These are phyloP conservation scores for Cantharellus cinnabarinus DNA, from an alignment of 768 basidiomycete genomes.

Conservation along the genomic window DNA sequence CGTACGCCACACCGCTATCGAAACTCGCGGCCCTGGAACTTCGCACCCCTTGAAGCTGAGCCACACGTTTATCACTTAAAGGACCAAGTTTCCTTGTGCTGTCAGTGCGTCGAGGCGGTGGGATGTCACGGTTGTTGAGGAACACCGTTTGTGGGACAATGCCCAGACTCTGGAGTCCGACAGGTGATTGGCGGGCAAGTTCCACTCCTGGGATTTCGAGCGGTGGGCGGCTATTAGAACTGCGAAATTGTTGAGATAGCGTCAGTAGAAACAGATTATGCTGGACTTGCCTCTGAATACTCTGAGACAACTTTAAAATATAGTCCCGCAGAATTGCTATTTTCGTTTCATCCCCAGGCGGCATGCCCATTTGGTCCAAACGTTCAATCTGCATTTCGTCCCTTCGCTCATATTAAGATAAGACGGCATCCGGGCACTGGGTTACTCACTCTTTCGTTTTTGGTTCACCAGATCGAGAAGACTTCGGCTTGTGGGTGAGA, in stretches of 20 bases:
- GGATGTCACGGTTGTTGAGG: constrained; percentile 25
- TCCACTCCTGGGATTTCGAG: constrained; percentile 39
- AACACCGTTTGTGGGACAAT: constrained; percentile 87
- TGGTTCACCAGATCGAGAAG: constrained; percentile 4
- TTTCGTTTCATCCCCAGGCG: constrained; percentile 59
- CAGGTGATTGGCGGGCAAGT: constrained; percentile 38
- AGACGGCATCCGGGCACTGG: not conserved
- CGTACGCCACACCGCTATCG: constrained; percentile 28
- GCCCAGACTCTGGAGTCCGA: constrained; percentile 71
- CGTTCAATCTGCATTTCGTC: constrained; percentile 59
- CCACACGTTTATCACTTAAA: not conserved
- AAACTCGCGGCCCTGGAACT: constrained; percentile 5
- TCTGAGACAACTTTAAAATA: constrained; percentile 62
- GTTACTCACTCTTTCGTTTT: constrained; percentile 53
- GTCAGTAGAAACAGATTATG: constrained; percentile 1
- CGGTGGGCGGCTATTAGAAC: constrained; percentile 45
- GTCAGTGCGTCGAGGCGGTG: constrained; percentile 10
- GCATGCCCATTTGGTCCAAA: constrained; percentile 79
- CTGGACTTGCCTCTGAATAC: constrained; percentile 42
- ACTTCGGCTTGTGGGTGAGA: constrained; percentile 27
- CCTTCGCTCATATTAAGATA: constrained; percentile 20
- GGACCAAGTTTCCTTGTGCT: not conserved
- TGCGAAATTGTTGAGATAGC: constrained; percentile 13
- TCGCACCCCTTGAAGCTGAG: not conserved
- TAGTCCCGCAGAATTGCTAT: constrained; percentile 78